These are phyloP conservation scores for Talaromyces sp. DNA, from an alignment of 2,329 filamentous ascomycete species.

Conservation along the genomic window DNA sequence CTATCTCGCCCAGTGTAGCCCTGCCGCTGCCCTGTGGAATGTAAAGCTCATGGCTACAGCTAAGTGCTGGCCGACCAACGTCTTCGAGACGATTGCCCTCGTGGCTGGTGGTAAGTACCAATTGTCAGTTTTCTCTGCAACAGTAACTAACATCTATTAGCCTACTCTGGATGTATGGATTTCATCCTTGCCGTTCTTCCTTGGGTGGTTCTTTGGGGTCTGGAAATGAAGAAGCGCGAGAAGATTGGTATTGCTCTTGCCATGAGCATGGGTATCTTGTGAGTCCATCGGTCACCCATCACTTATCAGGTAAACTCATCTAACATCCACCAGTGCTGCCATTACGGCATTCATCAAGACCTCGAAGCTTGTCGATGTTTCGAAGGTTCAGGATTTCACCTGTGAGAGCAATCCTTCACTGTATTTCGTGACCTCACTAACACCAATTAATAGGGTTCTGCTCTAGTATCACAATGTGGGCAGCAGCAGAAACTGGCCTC, in stretches of 20 bases:
- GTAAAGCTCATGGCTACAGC: conserved; percentile 17
- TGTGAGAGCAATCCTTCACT: conserved; percentile 6
- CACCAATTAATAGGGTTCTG: conserved; percentile 9
- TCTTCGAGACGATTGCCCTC: conserved; percentile 25
- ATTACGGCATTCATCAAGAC: conserved; percentile 26
- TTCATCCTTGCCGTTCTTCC: conserved; percentile 42
- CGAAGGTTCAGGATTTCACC: conserved; percentile 24
- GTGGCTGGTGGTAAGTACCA: conserved; percentile 20
- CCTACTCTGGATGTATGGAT: conserved; percentile 33
- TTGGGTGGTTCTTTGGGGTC: conserved; percentile 39
- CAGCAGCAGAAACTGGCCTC: conserved; percentile 28
- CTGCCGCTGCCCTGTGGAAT: conserved; percentile 22
- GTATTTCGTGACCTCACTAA: background rate
- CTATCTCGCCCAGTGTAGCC: conserved; percentile 25
- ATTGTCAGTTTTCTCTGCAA: too few species aligned
- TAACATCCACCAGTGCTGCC: conserved; percentile 17
- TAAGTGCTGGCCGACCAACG: conserved; percentile 22
- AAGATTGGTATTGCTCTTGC: conserved; percentile 41
- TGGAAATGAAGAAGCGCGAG: conserved; percentile 42
- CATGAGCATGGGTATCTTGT: conserved; percentile 43
- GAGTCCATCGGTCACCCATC: background rate
- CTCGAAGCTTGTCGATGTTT: conserved; percentile 23
- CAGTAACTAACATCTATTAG: conserved; percentile 1
- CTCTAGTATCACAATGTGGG: conserved; percentile 28
- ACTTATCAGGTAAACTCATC: background rate